Conservation (phyloP, 345 rosid genomes). For the Noccaea bulbosa region DNA sequence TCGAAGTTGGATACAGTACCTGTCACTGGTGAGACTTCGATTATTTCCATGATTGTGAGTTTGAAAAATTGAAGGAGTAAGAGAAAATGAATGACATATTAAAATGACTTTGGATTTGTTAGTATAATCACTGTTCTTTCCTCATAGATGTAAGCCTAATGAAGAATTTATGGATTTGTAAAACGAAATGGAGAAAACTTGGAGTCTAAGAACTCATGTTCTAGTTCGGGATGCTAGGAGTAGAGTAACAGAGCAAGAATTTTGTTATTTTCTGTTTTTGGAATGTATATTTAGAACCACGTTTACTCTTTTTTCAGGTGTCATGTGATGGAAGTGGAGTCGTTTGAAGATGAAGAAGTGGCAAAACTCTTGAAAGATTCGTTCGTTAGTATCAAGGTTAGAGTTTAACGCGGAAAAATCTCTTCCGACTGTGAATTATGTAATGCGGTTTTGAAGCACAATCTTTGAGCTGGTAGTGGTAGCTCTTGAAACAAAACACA, state of each 20-base stretch:
- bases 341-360: constrained; percentile 76
- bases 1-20: constrained; percentile 96
- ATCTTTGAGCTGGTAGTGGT: constrained; percentile 11
- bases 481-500: constrained; percentile 15
- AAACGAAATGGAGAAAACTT: neutral
- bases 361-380: constrained; percentile 79
- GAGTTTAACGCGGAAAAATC: neutral
- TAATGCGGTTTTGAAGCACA: neutral
- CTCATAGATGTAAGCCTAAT: neutral
- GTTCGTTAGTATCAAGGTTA: constrained; percentile 90
- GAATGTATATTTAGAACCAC: constrained; percentile 5
- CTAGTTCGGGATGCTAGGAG: constrained; percentile 5
- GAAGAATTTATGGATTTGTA: neutral
- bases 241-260: neutral
- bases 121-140: neutral
- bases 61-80: neutral
- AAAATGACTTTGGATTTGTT: constrained; percentile 2
- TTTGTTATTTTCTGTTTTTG: neutral
- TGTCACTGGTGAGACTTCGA: constrained; percentile 84
- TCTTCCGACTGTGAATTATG: neutral
- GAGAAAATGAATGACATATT: neutral
- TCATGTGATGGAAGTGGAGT: constrained; percentile 97
- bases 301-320: constrained; percentile 58
- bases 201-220: neutral
- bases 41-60: neutral